Base-by-base conservation (phyloP, 2,329 filamentous ascomycete species). In the Juglanconis sp. region DNA sequence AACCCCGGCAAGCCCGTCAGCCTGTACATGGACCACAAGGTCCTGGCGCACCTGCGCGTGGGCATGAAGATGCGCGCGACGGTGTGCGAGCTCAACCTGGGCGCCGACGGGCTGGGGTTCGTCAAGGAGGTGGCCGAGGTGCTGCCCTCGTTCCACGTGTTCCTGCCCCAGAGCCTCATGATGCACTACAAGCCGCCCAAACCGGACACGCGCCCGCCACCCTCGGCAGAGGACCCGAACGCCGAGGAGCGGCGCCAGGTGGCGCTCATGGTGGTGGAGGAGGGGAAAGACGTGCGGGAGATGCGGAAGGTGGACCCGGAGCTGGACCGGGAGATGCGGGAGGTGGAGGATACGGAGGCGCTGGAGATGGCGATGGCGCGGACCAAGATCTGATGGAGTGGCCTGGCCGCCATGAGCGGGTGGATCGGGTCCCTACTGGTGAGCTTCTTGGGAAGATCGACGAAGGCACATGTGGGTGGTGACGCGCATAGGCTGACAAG, bases 91-190 rank as follows among this genome's bases (percentile, higher is more conserved):
- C 71, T 87, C 42, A 81, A 80, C 63, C 42, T 56, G 2, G 55
- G 48, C 2, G 79, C 24, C 24, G 24, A 79, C 31, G 88, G 85
- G 2, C 62, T 91, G 31, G 79, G 77, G 64, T 92, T 89, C 70
- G 83, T 92, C 69, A 87, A 87, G 68, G 73, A 78, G 2, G 70
- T 88, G 15, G 69, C 76, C 34, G 78, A 78, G 0, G 70, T 87
- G 10, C 81, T 83, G 59, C 85, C 85, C 3, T 83, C 81, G 0
- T 90, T 89, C 69, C 85, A 89, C 68, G 81, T 78, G 0, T 84
- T 85, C 59, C 74, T 92, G 32, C 81, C 84, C 1, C 91, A 93
- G 70, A 84, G 88, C 65, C 75, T 90, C 65, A 90, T 93, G 87
- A 67, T 79, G 30, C 72, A 79, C 17, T 92, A 84, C 81, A 90